phyloP scores from a whole-genome alignment of 768 basidiomycete genomes.

The Termitomyces sp. region DNA sequence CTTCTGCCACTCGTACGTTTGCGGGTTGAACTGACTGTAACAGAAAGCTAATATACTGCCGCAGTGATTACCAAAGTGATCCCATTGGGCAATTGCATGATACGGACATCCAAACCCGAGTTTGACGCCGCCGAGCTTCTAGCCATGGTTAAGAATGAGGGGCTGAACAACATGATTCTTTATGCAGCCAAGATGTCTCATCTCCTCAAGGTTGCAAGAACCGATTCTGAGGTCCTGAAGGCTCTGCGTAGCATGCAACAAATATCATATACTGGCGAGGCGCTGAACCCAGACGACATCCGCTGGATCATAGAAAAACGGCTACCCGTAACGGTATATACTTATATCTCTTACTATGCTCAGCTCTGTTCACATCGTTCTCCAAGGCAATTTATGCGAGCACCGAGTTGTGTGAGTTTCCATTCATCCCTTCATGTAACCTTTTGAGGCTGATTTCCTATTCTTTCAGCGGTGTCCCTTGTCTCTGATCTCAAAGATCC shows the following conservation, averaged over 20 bases:
- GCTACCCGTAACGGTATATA: constrained; percentile 6
- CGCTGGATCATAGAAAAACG: constrained; percentile 3
- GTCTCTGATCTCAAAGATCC: constrained; percentile 6
- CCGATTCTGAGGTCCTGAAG: not conserved
- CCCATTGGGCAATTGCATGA: constrained; percentile 3
- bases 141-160: constrained; percentile 4
- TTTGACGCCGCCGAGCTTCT: constrained; percentile 7
- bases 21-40: not conserved
- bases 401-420: constrained; percentile 2
- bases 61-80: constrained; percentile 3
- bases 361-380: not conserved
- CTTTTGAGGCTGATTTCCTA: too few relatives aligned
- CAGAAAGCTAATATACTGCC: not conserved
- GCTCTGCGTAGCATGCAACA: constrained; percentile 8
- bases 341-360: not conserved
- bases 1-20: constrained; percentile 5
- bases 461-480: not conserved
- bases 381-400: constrained; percentile 8
- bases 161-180: constrained; percentile 6
- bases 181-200: constrained; percentile 1
- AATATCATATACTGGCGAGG: constrained; percentile 8
- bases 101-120: constrained; percentile 8
- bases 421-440: not conserved
- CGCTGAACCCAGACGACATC: constrained; percentile 7
- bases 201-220: constrained; percentile 2